A percentile compares a stretch with the other conserved stretches of the same genome.
phyloP scores from a whole-genome alignment of 176 grass and related monocot genomes.

The Rhipidocladum racemiflorum region DNA sequence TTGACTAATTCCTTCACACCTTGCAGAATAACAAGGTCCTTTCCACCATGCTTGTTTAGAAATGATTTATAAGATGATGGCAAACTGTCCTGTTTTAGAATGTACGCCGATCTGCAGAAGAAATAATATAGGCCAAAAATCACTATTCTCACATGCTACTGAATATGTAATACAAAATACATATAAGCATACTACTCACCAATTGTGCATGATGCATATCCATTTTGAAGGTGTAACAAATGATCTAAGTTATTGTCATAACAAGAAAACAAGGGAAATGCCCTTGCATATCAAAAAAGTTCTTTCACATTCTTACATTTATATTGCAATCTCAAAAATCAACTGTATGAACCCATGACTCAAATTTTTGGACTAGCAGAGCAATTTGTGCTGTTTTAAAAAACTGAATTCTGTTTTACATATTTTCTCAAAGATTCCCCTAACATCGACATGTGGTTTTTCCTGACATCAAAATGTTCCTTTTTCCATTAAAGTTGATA shows the following conservation, averaged over 20 bases:
- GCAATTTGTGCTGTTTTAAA: not conserved
- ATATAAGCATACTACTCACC: not conserved
- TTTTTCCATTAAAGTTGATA: not conserved
- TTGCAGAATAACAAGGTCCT: slow-evolving; percentile 75
- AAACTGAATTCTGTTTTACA: not conserved
- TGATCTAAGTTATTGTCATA: not conserved
- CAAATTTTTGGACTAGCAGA: not conserved
- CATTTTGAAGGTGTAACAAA: not conserved
- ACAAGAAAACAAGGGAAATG: not conserved
- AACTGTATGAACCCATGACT: not conserved
- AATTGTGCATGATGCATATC: slow-evolving; percentile 1
- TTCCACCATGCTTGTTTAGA: slow-evolving; percentile 88
- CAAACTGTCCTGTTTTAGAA: slow-evolving; percentile 87
- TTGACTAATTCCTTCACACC: slow-evolving; percentile 78
- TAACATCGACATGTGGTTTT: not conserved
- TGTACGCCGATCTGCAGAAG: slow-evolving; percentile 68
- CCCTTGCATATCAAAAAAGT: not conserved
- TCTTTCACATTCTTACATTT: not conserved
- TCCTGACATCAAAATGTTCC: not conserved
- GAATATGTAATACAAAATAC: not conserved
- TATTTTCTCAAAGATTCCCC: not conserved
- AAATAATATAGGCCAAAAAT: slow-evolving; percentile 18
- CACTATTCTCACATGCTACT: not conserved
- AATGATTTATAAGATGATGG: slow-evolving; percentile 89
- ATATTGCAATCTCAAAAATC: not conserved